Base-by-base conservation (phyloP, 2,329 filamentous ascomycete species). In the Blumeria graminis region DNA sequence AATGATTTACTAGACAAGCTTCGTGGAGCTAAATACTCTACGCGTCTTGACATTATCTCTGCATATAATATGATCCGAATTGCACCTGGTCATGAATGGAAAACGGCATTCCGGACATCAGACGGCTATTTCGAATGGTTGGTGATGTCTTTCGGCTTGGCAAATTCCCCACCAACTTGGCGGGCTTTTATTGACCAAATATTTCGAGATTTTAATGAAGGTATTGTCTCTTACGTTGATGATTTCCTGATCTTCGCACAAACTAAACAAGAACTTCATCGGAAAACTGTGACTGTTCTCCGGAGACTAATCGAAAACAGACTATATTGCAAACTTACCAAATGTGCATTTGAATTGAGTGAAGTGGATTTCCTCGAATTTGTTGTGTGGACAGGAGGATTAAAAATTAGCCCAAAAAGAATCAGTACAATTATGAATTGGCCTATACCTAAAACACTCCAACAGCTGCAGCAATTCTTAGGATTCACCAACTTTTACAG, bases 1-100 rank as follows among this genome's bases (percentile, higher is more conserved):
- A 32, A 16, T 33, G 36, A 55, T 28, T 10, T 46, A 13, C 28
- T 46, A 45, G 54, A 43, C 36, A 45, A 16, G 7, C 28, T 46
- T 16, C 13, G 14, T 11, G 28, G 28, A 16, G 54, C 54, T 10
- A 55, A 45, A 32, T 45, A 45, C 34, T 55, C n/a, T 55, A 55
- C 39, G 13, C 35, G 18, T 18, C 18, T 55, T 6, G 41, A 57
- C 43, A 50, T 57, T 3, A 28, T 39, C 9, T n/a, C 41, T 28
- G 43, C 51, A 8, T 57, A 50, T 28, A 32, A 57, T 35, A 43
- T 52, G n/a, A 55, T 55, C 16, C 41, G 52, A 0, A 55, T 57
- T 32, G 35, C 13, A 14, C n/a, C 36, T 4, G 54, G 54, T 11
- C 39, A 43, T 33, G 38, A 55, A 33, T 43, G 38, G 38, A 45